Conservation (phyloP, 768 basidiomycete species). For the Candolleomyces eurysporus region DNA sequence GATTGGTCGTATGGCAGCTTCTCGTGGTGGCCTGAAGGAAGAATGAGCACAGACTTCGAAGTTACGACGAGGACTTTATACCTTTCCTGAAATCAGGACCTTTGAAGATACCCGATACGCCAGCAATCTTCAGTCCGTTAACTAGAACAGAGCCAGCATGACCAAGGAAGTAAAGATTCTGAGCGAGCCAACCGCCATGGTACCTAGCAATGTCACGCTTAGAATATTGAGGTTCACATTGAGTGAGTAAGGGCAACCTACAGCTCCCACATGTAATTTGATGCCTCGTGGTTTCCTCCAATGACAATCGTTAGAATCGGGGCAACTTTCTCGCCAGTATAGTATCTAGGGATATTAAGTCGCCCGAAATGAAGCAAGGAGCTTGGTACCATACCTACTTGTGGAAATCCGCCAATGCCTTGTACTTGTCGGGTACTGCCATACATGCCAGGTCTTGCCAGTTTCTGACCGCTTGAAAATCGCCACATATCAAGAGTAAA, state of each 20-base stretch:
- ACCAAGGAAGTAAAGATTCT: slow-evolving; percentile 95
- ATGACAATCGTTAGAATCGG: slow-evolving; percentile 91
- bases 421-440: slow-evolving; percentile 90
- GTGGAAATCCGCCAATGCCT: slow-evolving; percentile 79
- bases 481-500: slow-evolving; percentile 89
- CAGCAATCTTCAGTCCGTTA: slow-evolving; percentile 85
- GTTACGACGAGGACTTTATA: slow-evolving; percentile 16
- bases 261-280: slow-evolving; percentile 96
- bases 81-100: slow-evolving; percentile 69
- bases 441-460: slow-evolving; percentile 82
- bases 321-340: slow-evolving; percentile 77
- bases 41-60: not conserved
- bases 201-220: slow-evolving; percentile 49
- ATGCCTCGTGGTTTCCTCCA: slow-evolving; percentile 97
- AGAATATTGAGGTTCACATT: not conserved
- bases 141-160: slow-evolving; percentile 86
- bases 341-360: slow-evolving; percentile 52
- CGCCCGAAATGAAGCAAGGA: not conserved
- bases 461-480: slow-evolving; percentile 93
- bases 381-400: slow-evolving; percentile 44
- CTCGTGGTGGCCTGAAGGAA: slow-evolving; percentile 68
- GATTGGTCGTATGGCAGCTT: slow-evolving; percentile 73
- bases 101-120: slow-evolving; percentile 92
- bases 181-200: slow-evolving; percentile 96
- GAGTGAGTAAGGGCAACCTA: slow-evolving; percentile 35